Evolutionary conservation across 2,329 filamentous ascomycete genomes (phyloP).

Genomic region (Aciculosporium take): DNA sequence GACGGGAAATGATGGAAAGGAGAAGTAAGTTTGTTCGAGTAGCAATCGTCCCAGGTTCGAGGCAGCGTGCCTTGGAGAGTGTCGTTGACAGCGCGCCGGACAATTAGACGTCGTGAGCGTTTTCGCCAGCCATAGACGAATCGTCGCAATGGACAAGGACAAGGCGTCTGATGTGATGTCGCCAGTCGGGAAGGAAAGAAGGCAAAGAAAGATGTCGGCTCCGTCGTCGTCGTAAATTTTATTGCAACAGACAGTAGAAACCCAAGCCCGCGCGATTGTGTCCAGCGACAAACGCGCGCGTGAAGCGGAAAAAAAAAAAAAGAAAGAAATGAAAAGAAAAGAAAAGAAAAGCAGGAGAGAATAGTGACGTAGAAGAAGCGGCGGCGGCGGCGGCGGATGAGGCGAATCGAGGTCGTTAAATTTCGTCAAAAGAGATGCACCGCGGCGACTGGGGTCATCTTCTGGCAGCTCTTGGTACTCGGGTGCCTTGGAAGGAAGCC

Average conservation of each 20-base stretch:
- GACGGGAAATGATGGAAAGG: slow-evolving; percentile 7
- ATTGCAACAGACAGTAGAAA: no score
- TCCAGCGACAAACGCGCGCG: neutral
- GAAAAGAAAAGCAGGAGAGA: no score
- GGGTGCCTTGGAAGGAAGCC: neutral
- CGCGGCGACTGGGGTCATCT: neutral
- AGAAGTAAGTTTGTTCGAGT: neutral
- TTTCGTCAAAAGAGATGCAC: neutral
- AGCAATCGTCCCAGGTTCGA: neutral
- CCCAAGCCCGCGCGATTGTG: neutral
- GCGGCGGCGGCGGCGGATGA: no score
- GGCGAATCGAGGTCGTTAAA: neutral
- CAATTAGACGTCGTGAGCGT: neutral
- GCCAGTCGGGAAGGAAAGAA: neutral
- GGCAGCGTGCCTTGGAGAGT: neutral
- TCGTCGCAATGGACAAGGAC: neutral
- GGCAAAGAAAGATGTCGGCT: no score
- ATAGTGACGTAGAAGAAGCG: neutral
- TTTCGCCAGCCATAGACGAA: slow-evolving; percentile 3
- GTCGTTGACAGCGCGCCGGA: slow-evolving; percentile 1
- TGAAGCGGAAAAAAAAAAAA: no score
- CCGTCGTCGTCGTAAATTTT: no score
- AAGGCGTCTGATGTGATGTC: neutral
- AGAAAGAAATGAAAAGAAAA: no score
- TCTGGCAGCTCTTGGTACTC: neutral